Percentiles rank a stretch among this genome's conserved stretches.
Evolutionary conservation across 345 rosid species (phyloP).

Genomic region (Brassica rapa): DNA sequence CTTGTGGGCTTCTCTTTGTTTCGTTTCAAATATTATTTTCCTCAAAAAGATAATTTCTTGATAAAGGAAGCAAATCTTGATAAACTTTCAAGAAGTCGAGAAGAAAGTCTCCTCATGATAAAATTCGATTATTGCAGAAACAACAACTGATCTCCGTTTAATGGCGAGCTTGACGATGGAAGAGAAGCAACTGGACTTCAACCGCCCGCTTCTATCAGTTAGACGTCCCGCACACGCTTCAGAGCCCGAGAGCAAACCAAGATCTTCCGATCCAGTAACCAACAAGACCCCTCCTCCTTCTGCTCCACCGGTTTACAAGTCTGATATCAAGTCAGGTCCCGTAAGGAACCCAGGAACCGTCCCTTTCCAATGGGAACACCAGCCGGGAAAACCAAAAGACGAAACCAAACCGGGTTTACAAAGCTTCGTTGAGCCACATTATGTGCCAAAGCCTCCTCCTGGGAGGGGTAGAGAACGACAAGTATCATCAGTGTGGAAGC

Average conservation of each 20-base stretch:
- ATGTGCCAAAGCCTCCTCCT: conserved; percentile 86
- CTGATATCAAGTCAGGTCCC: conserved; percentile 91
- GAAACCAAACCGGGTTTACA: conserved; percentile 40
- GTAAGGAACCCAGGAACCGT: conserved; percentile 80
- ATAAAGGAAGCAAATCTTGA: conserved; percentile 2
- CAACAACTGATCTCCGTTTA: conserved; percentile 26
- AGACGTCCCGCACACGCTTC: conserved; percentile 53
- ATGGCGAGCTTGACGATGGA: conserved; percentile 60
- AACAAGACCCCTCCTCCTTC: conserved; percentile 49
- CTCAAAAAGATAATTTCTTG: not conserved
- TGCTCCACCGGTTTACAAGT: conserved; percentile 63
- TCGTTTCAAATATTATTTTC: not conserved
- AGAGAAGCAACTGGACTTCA: conserved; percentile 75
- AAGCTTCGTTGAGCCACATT: conserved; percentile 39
- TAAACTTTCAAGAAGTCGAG: conserved; percentile 13
- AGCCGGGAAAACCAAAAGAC: conserved; percentile 81
- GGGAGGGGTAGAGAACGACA: conserved; percentile 57
- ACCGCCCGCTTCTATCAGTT: conserved; percentile 73
- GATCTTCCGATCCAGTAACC: conserved; percentile 39
- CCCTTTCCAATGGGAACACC: conserved; percentile 87
- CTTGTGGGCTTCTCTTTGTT: not conserved
- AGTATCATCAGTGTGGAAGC: conserved; percentile 29
- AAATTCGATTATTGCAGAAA: conserved; percentile 37
- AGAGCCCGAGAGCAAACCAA: conserved; percentile 50
- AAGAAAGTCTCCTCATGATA: conserved; percentile 1